These are phyloP conservation scores for Chenopodium album DNA, from an alignment of 148 eudicot genomes.

Conservation along the genomic window DNA sequence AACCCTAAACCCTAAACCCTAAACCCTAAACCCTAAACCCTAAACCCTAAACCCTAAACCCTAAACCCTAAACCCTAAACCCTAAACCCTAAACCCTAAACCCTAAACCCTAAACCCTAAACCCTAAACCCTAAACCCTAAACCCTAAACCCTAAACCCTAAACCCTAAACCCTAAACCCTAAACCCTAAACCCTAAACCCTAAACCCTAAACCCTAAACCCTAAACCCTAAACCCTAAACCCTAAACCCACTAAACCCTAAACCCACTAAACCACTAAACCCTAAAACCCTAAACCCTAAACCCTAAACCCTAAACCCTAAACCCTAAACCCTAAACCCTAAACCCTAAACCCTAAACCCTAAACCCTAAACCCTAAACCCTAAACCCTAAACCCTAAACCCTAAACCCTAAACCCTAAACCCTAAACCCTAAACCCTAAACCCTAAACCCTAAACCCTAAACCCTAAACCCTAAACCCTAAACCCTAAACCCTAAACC, in stretches of 20 bases:
- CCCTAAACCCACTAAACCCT: constrained; percentile 22
- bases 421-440: constrained; percentile 14
- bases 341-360: constrained; percentile 27
- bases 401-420: constrained; percentile 20
- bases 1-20: constrained; percentile 26
- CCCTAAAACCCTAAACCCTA: constrained; percentile 28
- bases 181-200: constrained; percentile 23
- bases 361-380: constrained; percentile 24
- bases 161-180: constrained; percentile 19
- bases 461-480: constrained; percentile 14
- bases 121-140: constrained; percentile 24
- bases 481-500: constrained; percentile 18
- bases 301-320: constrained; percentile 28
- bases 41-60: constrained; percentile 21
- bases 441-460: constrained; percentile 16
- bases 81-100: constrained; percentile 19
- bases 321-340: constrained; percentile 28
- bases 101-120: constrained; percentile 24
- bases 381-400: constrained; percentile 20
- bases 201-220: constrained; percentile 19
- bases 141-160: constrained; percentile 23
- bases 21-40: constrained; percentile 27
- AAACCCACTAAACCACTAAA: constrained; percentile 30
- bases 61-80: constrained; percentile 22
- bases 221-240: constrained; percentile 26